These are phyloP conservation scores for Striga hermonthica DNA, from an alignment of 305 asterid species.

Conservation along the genomic window DNA sequence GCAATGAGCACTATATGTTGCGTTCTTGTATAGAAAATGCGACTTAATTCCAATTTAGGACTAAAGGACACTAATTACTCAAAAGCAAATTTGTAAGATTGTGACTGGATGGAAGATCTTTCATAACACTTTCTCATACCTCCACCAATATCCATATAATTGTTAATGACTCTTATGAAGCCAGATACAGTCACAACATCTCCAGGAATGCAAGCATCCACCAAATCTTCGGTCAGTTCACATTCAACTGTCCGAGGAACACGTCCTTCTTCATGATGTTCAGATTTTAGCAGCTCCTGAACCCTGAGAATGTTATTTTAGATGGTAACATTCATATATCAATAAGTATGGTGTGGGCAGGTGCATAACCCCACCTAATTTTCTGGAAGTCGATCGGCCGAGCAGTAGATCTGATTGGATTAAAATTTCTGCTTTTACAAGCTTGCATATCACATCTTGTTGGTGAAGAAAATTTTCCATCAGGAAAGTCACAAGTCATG, in stretches of 20 bases:
- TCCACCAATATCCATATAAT: slow-evolving; percentile 99
- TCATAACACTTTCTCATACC: slow-evolving; percentile 45
- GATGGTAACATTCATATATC: not conserved
- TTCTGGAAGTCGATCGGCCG: slow-evolving; percentile 83
- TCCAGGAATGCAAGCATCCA: slow-evolving; percentile 97
- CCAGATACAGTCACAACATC: slow-evolving; percentile 93
- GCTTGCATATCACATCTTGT: slow-evolving; percentile 70
- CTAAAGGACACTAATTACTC: slow-evolving; percentile 10
- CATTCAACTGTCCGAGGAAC: slow-evolving; percentile 98
- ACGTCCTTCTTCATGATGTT: slow-evolving; percentile 92
- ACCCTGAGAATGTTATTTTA: slow-evolving; percentile 47
- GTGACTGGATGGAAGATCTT: slow-evolving; percentile 20
- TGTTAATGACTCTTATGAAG: slow-evolving; percentile 83
- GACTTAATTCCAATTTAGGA: not conserved
- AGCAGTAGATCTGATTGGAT: slow-evolving; percentile 77
- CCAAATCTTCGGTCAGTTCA: slow-evolving; percentile 90
- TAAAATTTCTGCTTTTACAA: slow-evolving; percentile 82
- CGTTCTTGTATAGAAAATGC: not conserved
- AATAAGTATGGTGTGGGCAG: not conserved
- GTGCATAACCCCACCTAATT: slow-evolving; percentile 56
- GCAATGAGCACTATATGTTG: not conserved
- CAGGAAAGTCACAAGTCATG: slow-evolving; percentile 68
- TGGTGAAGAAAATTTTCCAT: slow-evolving; percentile 94
- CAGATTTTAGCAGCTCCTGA: slow-evolving; percentile 88
- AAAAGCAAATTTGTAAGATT: slow-evolving; percentile 7